Evolutionary conservation across 2,329 filamentous ascomycete genomes (phyloP).

Genomic region (Ceratocystis eucalypticola): DNA sequence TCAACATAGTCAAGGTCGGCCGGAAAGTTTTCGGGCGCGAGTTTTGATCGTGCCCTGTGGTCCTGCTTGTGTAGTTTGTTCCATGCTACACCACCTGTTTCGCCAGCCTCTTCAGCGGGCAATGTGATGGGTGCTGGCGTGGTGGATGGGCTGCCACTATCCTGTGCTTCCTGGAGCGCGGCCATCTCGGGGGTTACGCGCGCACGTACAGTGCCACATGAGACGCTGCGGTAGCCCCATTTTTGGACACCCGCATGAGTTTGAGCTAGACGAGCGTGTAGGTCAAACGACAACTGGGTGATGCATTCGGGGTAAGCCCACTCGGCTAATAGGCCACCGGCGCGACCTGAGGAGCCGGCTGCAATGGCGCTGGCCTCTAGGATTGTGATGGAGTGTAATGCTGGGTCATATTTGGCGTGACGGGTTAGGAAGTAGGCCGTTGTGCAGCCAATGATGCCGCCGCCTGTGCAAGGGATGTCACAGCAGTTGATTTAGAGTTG

Average conservation of each 20-base stretch:
- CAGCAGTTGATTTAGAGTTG: neutral
- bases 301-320: constrained; percentile 84
- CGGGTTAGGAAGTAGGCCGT: constrained; percentile 84
- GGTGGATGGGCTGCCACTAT: neutral
- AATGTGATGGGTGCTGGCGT: neutral
- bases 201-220: constrained; percentile 49
- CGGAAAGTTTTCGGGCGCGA: constrained; percentile 51
- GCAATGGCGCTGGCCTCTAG: constrained; percentile 79
- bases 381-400: constrained; percentile 65
- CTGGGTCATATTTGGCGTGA: constrained; percentile 65
- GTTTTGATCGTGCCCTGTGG: constrained; percentile 32
- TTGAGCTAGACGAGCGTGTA: constrained; percentile 73
- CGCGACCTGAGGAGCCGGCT: constrained; percentile 87
- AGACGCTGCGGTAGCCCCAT: constrained; percentile 78
- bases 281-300: constrained; percentile 69
- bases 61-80: constrained; percentile 50
- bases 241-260: constrained; percentile 63
- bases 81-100: constrained; percentile 29
- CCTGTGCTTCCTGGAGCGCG: constrained; percentile 21
- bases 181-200: constrained; percentile 28
- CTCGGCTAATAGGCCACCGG: constrained; percentile 73
- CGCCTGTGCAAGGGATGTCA: constrained; percentile 40
- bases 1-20: constrained; percentile 76
- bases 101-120: constrained; percentile 16
- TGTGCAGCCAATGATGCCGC: constrained; percentile 83